Evolutionary conservation across 345 rosid genomes (phyloP).

Genomic region (Brassica nigra): DNA sequence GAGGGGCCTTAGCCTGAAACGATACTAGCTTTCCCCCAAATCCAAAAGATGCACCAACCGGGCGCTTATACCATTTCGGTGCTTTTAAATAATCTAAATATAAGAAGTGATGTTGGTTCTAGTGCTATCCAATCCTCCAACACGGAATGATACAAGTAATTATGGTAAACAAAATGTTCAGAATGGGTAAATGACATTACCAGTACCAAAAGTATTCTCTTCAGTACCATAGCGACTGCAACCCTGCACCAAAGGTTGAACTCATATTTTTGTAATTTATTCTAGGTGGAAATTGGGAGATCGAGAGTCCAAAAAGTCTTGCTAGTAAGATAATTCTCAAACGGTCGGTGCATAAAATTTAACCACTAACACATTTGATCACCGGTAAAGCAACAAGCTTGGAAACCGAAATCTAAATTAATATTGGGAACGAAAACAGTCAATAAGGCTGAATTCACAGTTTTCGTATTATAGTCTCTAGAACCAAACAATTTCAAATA

Average conservation of each 20-base stretch:
- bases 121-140: constrained; percentile 21
- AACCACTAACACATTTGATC: constrained; percentile 14
- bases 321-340: neutral
- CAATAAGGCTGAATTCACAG: constrained; percentile 13
- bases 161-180: constrained; percentile 5
- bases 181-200: constrained; percentile 45
- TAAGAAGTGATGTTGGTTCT: constrained; percentile 17
- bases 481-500: neutral
- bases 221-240: constrained; percentile 63
- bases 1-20: constrained; percentile 56
- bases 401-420: neutral
- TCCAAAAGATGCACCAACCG: constrained; percentile 95
- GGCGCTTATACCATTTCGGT: constrained; percentile 95
- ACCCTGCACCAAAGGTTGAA: constrained; percentile 60
- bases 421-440: constrained; percentile 2
- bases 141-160: constrained; percentile 1
- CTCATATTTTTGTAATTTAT: constrained; percentile 8
- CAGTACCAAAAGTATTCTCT: constrained; percentile 63
- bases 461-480: neutral
- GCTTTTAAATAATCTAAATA: constrained; percentile 66
- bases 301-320: constrained; percentile 11
- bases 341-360: constrained; percentile 3
- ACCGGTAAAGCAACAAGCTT: constrained; percentile 2
- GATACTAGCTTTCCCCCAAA: constrained; percentile 98
- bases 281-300: neutral